A percentile compares a stretch with the other conserved stretches of the same genome.
These are phyloP conservation scores for Nelumbo lutea DNA, from an alignment of 164 flowering plant genomes.

Conservation along the genomic window DNA sequence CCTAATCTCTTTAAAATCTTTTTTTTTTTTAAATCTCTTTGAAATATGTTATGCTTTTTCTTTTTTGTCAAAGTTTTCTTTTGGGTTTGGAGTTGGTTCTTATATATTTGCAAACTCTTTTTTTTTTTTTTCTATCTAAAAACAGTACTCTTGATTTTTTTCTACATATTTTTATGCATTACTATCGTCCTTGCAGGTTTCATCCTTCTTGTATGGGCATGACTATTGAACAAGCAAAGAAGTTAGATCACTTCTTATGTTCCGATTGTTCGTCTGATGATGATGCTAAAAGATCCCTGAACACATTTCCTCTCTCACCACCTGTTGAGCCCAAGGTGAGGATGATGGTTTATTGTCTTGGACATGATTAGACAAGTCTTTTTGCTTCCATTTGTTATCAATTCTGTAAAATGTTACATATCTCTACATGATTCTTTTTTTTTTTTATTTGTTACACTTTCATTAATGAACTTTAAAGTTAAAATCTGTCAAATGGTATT, in stretches of 20 bases:
- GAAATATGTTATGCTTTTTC: no score
- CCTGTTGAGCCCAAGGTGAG: slow-evolving; percentile 45
- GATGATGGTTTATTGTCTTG: background rate
- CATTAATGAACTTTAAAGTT: no score
- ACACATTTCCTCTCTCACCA: slow-evolving; percentile 41
- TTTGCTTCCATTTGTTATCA: background rate
- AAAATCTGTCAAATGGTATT: no score
- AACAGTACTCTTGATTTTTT: no score
- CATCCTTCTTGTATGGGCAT: slow-evolving; percentile 77
- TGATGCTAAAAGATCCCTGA: slow-evolving; percentile 43
- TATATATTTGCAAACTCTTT: no score
- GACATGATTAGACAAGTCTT: background rate
- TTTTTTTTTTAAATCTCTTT: no score
- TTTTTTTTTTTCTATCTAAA: no score
- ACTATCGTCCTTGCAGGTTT: slow-evolving; percentile 37
- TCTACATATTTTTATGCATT: no score
- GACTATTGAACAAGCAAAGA: slow-evolving; percentile 63
- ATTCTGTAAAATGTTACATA: background rate
- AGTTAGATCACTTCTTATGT: slow-evolving; percentile 55
- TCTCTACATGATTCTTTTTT: background rate
- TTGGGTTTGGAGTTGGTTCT: no score
- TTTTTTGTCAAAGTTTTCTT: no score
- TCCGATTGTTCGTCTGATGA: slow-evolving; percentile 57
- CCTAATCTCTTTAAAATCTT: no score
- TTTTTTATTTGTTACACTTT: no score